phyloP scores from a whole-genome alignment of 352 stramenopile species.

The Phytopythium montanum region DNA sequence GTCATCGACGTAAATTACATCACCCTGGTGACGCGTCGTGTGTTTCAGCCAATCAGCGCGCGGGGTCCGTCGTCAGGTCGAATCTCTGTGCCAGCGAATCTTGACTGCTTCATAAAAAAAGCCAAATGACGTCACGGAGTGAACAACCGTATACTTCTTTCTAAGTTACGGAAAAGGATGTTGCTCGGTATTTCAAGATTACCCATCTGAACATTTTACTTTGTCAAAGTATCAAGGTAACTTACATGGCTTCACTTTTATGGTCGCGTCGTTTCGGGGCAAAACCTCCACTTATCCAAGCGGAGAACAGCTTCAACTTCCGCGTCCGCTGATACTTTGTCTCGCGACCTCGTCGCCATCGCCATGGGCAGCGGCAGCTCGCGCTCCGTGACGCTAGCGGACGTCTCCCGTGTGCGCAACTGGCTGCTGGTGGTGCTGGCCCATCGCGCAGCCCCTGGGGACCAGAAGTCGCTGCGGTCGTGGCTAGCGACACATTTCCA shows the following conservation, averaged over 20 bases:
- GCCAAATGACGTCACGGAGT: constrained; percentile 5
- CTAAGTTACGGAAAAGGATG: not conserved
- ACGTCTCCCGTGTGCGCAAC: constrained; percentile 24
- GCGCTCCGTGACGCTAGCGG: constrained; percentile 21
- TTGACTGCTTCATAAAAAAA: too few relatives aligned
- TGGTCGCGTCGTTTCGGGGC: constrained; percentile 1
- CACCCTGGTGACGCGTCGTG: not conserved
- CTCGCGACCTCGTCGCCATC: not conserved
- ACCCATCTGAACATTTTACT: constrained; percentile 3
- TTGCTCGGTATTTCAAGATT: too few relatives aligned
- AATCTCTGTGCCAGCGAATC: constrained; percentile 3
- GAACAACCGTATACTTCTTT: not conserved
- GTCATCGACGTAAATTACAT: not conserved
- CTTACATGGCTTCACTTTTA: constrained; percentile 4
- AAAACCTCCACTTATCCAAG: not conserved
- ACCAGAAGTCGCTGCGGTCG: constrained; percentile 7
- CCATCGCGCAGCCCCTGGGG: constrained; percentile 7
- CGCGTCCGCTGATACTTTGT: not conserved
- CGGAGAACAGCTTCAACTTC: not conserved
- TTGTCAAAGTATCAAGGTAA: not conserved
- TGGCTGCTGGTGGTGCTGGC: constrained; percentile 28
- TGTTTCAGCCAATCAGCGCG: not conserved
- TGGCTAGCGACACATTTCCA: constrained; percentile 19
- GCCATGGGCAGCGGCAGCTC: constrained; percentile 28
- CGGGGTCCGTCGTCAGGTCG: not conserved